Conservation (phyloP, 108 stramenopile species). For the Epithemia pelagica region DNA sequence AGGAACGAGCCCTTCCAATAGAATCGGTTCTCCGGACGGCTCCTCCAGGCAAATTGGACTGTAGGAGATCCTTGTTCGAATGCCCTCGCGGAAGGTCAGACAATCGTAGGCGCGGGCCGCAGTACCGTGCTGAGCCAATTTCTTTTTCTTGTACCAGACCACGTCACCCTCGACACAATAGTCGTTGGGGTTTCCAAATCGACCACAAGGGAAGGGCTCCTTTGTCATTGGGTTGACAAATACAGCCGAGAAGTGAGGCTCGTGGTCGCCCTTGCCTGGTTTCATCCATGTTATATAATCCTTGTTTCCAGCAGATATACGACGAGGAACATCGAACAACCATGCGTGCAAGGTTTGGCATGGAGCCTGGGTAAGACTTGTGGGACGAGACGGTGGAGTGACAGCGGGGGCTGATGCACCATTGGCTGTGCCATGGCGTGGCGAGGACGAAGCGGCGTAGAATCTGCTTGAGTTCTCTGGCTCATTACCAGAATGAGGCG, state of each 20-base stretch:
- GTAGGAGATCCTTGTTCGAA: neutral
- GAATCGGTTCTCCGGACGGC: neutral
- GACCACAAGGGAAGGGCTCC: neutral
- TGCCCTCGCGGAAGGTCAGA: neutral
- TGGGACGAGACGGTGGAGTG: no score
- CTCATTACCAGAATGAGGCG: no score
- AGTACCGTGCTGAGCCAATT: neutral
- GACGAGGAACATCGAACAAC: neutral
- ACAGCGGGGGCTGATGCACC: no score
- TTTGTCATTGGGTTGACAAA: neutral
- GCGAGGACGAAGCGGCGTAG: no score
- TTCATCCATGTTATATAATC: neutral
- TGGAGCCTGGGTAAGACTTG: no score
- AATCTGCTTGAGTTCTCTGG: no score
- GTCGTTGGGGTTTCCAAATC: neutral
- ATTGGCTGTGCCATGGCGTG: no score
- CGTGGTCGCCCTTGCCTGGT: neutral
- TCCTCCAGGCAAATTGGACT: neutral
- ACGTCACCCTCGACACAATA: neutral
- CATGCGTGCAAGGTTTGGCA: neutral
- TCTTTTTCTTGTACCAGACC: constrained; percentile 1
- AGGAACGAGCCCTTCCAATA: no score
- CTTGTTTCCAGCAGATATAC: neutral
- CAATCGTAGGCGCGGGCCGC: constrained; percentile 2
- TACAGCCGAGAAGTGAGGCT: neutral